These are phyloP conservation scores for Myriosclerotinia duriaeana DNA, from an alignment of 2,329 filamentous ascomycete genomes.

Conservation along the genomic window DNA sequence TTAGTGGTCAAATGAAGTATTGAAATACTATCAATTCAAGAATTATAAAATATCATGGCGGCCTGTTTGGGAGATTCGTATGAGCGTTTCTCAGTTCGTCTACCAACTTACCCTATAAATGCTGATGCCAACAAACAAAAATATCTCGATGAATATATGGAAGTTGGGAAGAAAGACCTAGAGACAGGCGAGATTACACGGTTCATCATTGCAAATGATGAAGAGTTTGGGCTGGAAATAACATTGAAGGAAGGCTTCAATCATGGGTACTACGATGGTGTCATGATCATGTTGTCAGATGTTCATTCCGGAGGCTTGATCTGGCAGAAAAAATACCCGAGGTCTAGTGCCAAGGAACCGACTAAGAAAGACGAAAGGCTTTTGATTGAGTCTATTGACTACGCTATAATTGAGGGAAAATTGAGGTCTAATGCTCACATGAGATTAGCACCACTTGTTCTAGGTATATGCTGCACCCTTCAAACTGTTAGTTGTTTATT, in stretches of 20 bases:
- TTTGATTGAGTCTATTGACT: conserved; percentile 1
- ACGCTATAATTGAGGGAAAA: not conserved
- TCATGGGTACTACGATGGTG: conserved; percentile 11
- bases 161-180: conserved; percentile 10
- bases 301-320: not conserved
- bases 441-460: not conserved
- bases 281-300: conserved; percentile 1
- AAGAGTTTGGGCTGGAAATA: not conserved
- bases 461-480: not conserved
- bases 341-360: not conserved
- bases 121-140: not conserved
- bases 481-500: not conserved
- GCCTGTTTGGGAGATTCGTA: conserved; percentile 3
- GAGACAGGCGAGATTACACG: not conserved
- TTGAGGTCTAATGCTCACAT: not conserved
- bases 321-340: conserved; percentile 14
- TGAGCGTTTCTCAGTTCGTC: conserved; percentile 11
- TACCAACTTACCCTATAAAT: not conserved
- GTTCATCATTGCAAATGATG: conserved; percentile 1
- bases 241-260: not conserved
- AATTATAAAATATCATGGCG: not conserved
- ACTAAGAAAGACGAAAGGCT: not conserved
- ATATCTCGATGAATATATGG: conserved; percentile 17
- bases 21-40: not conserved
- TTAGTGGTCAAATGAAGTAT: not conserved